Evolutionary conservation across 2,329 filamentous ascomycete genomes (phyloP).

Genomic region (Neoscytalidium dimidiatum): DNA sequence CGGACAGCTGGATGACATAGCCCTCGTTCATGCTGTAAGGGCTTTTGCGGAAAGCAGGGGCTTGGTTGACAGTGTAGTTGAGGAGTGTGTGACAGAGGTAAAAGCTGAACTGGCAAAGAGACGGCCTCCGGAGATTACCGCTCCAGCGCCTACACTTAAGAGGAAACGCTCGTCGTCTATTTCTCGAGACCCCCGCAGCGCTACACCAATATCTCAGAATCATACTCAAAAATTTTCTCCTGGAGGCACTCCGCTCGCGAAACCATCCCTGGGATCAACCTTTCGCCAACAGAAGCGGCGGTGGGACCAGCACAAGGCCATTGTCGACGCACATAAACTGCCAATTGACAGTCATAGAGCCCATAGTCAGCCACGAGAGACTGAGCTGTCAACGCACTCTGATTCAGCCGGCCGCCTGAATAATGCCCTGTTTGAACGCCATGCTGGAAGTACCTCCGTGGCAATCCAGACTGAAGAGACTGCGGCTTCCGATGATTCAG

Average conservation of each 20-base stretch:
- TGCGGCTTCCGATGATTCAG: no score
- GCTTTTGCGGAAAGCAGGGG: neutral
- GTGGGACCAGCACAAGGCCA: no score
- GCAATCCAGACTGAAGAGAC: no score
- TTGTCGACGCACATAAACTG: no score
- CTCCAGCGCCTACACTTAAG: neutral
- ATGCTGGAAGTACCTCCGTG: no score
- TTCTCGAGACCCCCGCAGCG: neutral
- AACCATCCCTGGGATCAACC: neutral
- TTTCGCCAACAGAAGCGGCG: no score
- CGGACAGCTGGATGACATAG: neutral
- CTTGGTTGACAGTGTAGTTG: neutral
- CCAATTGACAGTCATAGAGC: no score
- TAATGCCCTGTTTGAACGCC: no score
- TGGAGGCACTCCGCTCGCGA: neutral
- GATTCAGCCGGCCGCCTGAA: no score
- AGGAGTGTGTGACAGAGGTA: neutral
- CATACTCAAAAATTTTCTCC: neutral
- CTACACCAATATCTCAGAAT: neutral
- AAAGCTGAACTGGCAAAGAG: neutral
- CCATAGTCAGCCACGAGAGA: no score
- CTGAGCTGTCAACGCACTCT: no score
- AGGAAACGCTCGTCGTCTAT: neutral
- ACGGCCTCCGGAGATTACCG: neutral
- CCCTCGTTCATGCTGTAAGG: neutral